These are phyloP conservation scores for Colletotrichum nymphaeae DNA, from an alignment of 2,329 filamentous ascomycete species.

Conservation along the genomic window DNA sequence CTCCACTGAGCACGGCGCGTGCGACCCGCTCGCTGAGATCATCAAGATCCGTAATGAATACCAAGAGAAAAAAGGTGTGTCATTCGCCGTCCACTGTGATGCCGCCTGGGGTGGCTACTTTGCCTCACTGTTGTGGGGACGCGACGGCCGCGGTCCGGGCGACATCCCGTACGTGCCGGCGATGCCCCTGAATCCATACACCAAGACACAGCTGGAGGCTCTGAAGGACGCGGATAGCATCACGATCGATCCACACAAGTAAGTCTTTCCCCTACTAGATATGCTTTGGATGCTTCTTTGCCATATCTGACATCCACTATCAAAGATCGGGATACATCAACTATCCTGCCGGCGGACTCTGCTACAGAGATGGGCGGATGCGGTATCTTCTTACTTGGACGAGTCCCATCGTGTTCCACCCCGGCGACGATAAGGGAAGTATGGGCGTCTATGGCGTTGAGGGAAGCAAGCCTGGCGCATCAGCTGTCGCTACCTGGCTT, in stretches of 20 bases:
- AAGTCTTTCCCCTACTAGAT: not conserved
- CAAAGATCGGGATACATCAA: constrained; percentile 53
- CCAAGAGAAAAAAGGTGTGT: constrained; percentile 52
- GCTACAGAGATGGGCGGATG: constrained; percentile 57
- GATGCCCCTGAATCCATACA: not conserved
- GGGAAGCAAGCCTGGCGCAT: constrained; percentile 43
- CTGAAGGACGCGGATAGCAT: constrained; percentile 55
- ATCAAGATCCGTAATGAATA: constrained; percentile 52
- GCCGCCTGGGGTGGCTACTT: constrained; percentile 65
- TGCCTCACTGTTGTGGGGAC: constrained; percentile 53
- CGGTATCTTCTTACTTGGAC: constrained; percentile 55
- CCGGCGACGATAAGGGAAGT: constrained; percentile 43
- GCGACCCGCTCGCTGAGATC: constrained; percentile 53
- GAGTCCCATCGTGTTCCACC: constrained; percentile 51
- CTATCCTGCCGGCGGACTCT: constrained; percentile 57
- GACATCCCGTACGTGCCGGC: constrained; percentile 20
- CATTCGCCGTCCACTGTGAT: constrained; percentile 59
- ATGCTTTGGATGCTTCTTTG: not conserved
- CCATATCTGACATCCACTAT: not conserved
- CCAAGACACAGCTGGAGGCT: constrained; percentile 45
- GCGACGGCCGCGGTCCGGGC: constrained; percentile 49
- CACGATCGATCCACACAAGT: constrained; percentile 61
- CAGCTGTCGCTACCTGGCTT: not conserved
- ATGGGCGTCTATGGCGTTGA: constrained; percentile 58
- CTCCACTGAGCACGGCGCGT: constrained; percentile 48